Percentiles rank a stretch among this genome's conserved stretches.
Conservation (phyloP, 345 rosid genomes). For the Arabis alpina region DNA sequence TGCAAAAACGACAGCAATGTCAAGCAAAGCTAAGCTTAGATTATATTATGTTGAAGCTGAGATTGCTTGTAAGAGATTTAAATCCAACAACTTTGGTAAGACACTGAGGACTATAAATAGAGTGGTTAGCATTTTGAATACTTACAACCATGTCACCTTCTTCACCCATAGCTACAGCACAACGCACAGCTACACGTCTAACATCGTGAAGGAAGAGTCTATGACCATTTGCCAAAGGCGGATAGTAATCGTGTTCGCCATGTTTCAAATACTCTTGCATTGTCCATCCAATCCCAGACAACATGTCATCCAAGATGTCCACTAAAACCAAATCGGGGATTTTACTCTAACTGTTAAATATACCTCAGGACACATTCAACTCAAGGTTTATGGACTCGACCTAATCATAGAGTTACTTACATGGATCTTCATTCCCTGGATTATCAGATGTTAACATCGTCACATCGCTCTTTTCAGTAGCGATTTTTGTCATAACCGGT, state of each 20-base stretch:
- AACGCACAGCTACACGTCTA: conserved; percentile 90
- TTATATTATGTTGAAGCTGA: conserved; percentile 4
- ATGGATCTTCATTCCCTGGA: conserved; percentile 87
- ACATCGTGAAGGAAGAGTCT: conserved; percentile 87
- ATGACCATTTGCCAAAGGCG: conserved; percentile 89
- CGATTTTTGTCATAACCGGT: conserved; percentile 85
- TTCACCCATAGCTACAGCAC: conserved; percentile 99
- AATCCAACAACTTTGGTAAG: background rate
- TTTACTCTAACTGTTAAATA: background rate
- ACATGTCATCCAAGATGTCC: conserved; percentile 96
- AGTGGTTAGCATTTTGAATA: conserved; percentile 21
- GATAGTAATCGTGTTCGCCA: conserved; percentile 89
- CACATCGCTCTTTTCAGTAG: conserved; percentile 90
- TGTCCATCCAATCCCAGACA: conserved; percentile 91
- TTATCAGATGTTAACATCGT: conserved; percentile 92
- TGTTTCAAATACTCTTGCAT: conserved; percentile 92
- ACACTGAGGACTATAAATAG: background rate
- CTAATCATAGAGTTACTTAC: conserved; percentile 47
- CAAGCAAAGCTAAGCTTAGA: conserved; percentile 12
- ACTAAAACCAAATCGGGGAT: conserved; percentile 55
- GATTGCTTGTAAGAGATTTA: background rate
- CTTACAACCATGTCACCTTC: conserved; percentile 99
- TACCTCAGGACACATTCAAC: conserved; percentile 11
- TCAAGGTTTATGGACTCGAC: conserved; percentile 5
- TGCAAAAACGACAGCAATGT: conserved; percentile 39